Base-by-base conservation (phyloP, 2,329 filamentous ascomycete genomes). In the Hymenoscyphus linearis region DNA sequence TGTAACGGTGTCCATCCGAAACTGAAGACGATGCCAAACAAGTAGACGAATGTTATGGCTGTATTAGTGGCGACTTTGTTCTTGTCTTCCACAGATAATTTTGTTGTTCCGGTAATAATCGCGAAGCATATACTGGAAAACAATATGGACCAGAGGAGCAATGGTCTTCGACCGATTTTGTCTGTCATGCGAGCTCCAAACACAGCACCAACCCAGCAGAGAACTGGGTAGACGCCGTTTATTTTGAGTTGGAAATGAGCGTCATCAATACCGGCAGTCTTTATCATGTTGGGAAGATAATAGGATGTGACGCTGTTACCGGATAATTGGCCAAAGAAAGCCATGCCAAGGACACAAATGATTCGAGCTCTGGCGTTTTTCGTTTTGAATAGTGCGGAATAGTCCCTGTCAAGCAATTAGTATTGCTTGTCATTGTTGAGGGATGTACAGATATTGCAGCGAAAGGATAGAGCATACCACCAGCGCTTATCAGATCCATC, bases 1-100 rank as follows among this genome's bases (percentile, higher is more conserved):
- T 81, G 78, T 6, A 82, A 71, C 0, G 80, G 79, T 0, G 79
- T 82, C 77, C 77, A 81, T 1, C 79, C 79, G 26, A 82, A 78
- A 0, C 77, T 80, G 67, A 81, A 82, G 1, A 79, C 77, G 34
- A 80, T 77, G 2, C 79, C 79, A 50, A 82, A 83, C 7, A 83
- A 73, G 66, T 80, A 82, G 52, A 83, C 80, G 62, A 83, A 79
- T 22, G 78, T 77, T 0, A 77, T 76, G 0, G 74, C 67, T 0
- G 60, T 57, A 35, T 72, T 67, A 5, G 68, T 55, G 72, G 75
- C 64, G 16, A 66, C 44, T 3, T 57, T 76, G 59, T 57, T 16
- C 64, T 68, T 31, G 61, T 79, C 40, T 67, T 69, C 57, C 26
- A 68, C 62, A 35, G 68, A 68, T 26, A 65, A 57, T 34, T 64